Base-by-base conservation (phyloP, 768 basidiomycete genomes). In the Calvatia gigantea region DNA sequence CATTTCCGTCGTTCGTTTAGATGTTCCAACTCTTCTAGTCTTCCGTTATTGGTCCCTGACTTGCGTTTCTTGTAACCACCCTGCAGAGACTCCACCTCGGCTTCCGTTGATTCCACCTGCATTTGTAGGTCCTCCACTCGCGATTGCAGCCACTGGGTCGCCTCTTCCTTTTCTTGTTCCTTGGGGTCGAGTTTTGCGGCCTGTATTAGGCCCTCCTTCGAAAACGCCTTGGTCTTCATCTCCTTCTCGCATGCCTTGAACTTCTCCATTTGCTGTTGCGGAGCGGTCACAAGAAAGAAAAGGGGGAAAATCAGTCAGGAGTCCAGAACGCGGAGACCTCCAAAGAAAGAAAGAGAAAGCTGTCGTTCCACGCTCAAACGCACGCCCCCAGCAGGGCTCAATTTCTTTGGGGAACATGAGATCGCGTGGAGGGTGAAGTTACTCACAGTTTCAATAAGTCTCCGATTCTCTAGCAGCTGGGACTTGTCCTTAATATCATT, bases 201-300 rank as follows among this genome's bases (percentile, higher is more conserved):
- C 58, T 94, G 92, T 58, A 89, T 97, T 38, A 99, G 80, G 38
- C 97, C 97, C 72, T 98, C 97, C 67, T 98, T 99, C 17, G 95
- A 98, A 73, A 98, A 99, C 0, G 97, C 97, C 71, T 99, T 99
- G 56, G 97, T 98, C 82, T 99, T 99, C 96, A 98, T 98, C 75
- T 99, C 97, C 77, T 98, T 99, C 77, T 99, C 97, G 74, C 95
- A 94, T 21, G 96, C 96, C 67, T 99, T 99, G 84, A 99, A 99
- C 69, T 94, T 95, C 77, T 99, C 97, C 97, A 99, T 99, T 98
- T 98, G 97, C 97, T 98, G 71, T 54, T 58, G 56, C 68, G 54
- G n/a, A 56, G 51, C 55, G 57, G 19, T 57, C 28, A 42, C 29
- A 6, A 32, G 14, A 47, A 19, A 9, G 31, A 25, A 17, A 21